Evolutionary conservation across 1,284 basidiomycete genomes (phyloP).

Genomic region (Mycena citricolor): DNA sequence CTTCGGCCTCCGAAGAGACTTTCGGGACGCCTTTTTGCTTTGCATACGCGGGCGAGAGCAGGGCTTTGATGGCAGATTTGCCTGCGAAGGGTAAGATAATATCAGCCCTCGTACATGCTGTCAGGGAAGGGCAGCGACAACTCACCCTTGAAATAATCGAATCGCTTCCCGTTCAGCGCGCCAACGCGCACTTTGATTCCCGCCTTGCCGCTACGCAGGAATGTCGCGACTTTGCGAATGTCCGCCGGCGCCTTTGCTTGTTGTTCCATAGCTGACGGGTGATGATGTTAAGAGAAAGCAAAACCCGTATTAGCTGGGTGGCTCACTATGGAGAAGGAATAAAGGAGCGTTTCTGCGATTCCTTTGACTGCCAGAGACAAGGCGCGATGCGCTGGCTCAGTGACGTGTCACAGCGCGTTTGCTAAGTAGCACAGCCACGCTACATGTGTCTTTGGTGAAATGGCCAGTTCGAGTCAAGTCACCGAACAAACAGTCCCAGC

Average conservation of each 20-base stretch:
- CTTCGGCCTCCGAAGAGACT: constrained; percentile 78
- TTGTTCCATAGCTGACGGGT: constrained; percentile 57
- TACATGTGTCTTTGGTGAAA: no score
- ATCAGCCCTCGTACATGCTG: background rate
- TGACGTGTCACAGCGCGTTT: no score
- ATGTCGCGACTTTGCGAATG: constrained; percentile 79
- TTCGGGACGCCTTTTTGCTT: constrained; percentile 87
- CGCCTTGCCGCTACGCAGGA: constrained; percentile 80
- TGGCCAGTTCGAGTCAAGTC: no score
- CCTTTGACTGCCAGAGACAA: no score
- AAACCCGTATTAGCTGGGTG: background rate
- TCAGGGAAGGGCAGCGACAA: constrained; percentile 18
- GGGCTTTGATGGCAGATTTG: constrained; percentile 88
- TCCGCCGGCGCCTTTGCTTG: constrained; percentile 76
- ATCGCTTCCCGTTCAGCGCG: constrained; percentile 89
- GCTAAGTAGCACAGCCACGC: no score
- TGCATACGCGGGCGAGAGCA: constrained; percentile 87
- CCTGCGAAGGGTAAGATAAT: constrained; percentile 47
- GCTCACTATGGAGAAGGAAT: no score
- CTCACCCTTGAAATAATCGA: constrained; percentile 97
- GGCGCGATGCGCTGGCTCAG: no score
- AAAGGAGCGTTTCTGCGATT: no score
- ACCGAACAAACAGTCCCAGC: no score
- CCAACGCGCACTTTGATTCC: constrained; percentile 91
- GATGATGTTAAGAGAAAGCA: no score